These are phyloP conservation scores for Epithemia pelagica DNA, from an alignment of 108 stramenopile species.

Conservation along the genomic window DNA sequence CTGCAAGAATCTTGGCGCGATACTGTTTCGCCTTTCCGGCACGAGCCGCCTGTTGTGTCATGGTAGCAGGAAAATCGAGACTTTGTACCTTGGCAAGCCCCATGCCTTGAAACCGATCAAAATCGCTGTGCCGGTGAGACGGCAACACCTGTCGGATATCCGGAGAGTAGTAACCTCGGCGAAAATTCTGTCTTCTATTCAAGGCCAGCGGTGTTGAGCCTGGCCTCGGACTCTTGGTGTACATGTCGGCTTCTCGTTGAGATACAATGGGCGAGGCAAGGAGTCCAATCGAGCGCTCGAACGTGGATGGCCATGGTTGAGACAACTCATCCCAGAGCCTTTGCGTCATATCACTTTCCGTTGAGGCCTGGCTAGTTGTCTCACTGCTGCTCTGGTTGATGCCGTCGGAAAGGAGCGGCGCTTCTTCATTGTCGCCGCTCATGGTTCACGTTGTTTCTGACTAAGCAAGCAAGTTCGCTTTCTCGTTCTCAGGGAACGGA, in stretches of 20 bases:
- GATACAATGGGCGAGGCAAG: conserved; percentile 55
- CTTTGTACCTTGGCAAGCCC: conserved; percentile 7
- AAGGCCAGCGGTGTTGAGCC: conserved; percentile 16
- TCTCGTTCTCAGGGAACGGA: too few species aligned
- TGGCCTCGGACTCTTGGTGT: conserved; percentile 62
- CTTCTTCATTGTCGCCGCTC: not conserved
- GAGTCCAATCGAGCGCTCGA: conserved; percentile 56
- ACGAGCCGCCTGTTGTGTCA: conserved; percentile 15
- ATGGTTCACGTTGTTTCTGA: too few species aligned
- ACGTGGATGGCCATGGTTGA: conserved; percentile 68
- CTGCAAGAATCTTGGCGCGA: conserved; percentile 39
- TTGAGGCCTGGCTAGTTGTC: not conserved
- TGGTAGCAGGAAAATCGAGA: conserved; percentile 8
- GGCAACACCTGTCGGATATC: conserved; percentile 15
- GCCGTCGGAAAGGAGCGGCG: not conserved
- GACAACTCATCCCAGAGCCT: conserved; percentile 49
- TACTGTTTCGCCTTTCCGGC: conserved; percentile 36
- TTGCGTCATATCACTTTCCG: not conserved
- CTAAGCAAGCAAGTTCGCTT: too few species aligned
- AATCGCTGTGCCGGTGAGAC: not conserved
- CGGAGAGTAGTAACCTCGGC: conserved; percentile 26
- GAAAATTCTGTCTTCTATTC: not conserved
- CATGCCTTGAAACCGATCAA: not conserved
- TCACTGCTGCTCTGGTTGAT: not conserved
- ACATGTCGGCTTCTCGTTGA: conserved; percentile 36